Evolutionary conservation across 306 rosid genomes (phyloP).

Genomic region (Vigna reflexopilosa): DNA sequence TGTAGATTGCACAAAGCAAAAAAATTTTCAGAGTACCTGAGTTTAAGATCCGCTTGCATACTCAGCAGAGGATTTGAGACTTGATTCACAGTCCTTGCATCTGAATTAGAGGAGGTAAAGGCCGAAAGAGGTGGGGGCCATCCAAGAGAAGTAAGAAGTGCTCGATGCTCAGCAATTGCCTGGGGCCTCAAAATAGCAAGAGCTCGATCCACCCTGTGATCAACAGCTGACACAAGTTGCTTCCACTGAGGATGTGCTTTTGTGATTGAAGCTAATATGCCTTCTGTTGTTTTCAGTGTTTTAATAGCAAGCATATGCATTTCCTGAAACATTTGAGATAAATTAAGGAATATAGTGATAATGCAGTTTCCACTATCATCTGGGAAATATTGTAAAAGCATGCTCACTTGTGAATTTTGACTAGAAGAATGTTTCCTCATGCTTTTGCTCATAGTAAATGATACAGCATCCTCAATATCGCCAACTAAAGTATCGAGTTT

Average conservation of each 20-base stretch:
- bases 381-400: conserved; percentile 22
- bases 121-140: conserved; percentile 93
- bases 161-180: conserved; percentile 85
- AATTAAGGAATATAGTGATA: conserved; percentile 31
- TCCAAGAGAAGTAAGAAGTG: conserved; percentile 84
- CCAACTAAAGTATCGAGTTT: conserved; percentile 90
- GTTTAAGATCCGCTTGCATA: conserved; percentile 82
- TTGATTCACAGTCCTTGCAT: conserved; percentile 54
- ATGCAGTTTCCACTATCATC: conserved; percentile 33
- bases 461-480: conserved; percentile 93
- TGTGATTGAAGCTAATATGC: conserved; percentile 65
- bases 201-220: conserved; percentile 93
- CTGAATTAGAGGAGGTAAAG: conserved; percentile 51
- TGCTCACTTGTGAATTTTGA: conserved; percentile 78
- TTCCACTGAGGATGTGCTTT: conserved; percentile 80
- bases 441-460: conserved; percentile 71
- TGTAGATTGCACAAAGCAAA: conserved; percentile 84
- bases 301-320: conserved; percentile 65
- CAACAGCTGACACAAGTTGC: conserved; percentile 81
- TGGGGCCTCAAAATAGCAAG: conserved; percentile 93
- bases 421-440: conserved; percentile 60
- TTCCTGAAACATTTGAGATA: conserved; percentile 66
- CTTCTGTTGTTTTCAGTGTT: conserved; percentile 73
- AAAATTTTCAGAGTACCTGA: conserved; percentile 76
- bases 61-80: conserved; percentile 74